phyloP scores from a whole-genome alignment of 2,329 filamentous ascomycete genomes.

The Aureobasidium sp. region DNA sequence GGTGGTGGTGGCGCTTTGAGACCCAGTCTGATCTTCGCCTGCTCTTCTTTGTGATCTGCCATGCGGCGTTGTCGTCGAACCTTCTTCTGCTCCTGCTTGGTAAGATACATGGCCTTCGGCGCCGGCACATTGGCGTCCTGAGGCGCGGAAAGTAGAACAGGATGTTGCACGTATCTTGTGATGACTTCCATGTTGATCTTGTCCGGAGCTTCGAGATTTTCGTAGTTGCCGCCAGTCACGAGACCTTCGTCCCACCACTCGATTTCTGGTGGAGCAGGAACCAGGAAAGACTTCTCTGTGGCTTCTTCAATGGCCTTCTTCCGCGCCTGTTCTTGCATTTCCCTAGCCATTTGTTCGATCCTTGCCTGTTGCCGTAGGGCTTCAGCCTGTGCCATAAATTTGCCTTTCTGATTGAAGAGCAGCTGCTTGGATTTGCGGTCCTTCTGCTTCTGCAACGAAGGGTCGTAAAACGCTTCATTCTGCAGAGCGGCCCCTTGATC shows the following conservation, averaged over 20 bases:
- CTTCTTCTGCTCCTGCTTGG: conserved; percentile 84
- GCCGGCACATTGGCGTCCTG: conserved; percentile 75
- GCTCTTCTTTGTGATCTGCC: conserved; percentile 89
- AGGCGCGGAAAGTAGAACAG: conserved; percentile 81
- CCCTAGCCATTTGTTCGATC: conserved; percentile 89
- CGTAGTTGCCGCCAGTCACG: conserved; percentile 64
- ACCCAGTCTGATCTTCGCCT: conserved; percentile 90
- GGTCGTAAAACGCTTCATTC: conserved; percentile 80
- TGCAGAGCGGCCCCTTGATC: conserved; percentile 39
- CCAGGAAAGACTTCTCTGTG: conserved; percentile 80
- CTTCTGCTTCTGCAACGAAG: conserved; percentile 55
- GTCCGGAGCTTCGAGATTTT: conserved; percentile 56
- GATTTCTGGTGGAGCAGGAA: conserved; percentile 75
- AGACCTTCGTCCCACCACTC: conserved; percentile 98
- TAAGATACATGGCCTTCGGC: conserved; percentile 87
- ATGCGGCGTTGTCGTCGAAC: conserved; percentile 81
- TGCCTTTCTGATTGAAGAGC: conserved; percentile 89
- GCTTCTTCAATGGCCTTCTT: conserved; percentile 95
- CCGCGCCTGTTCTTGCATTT: conserved; percentile 78
- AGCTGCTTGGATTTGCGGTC: conserved; percentile 66
- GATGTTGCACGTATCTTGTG: conserved; percentile 87
- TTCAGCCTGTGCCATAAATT: conserved; percentile 92
- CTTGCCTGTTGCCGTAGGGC: conserved; percentile 80
- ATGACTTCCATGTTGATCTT: conserved; percentile 50
- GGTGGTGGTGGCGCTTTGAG: conserved; percentile 84